Evolutionary conservation across 345 rosid species (phyloP).

Genomic region (Rhodamnia rubescens): DNA sequence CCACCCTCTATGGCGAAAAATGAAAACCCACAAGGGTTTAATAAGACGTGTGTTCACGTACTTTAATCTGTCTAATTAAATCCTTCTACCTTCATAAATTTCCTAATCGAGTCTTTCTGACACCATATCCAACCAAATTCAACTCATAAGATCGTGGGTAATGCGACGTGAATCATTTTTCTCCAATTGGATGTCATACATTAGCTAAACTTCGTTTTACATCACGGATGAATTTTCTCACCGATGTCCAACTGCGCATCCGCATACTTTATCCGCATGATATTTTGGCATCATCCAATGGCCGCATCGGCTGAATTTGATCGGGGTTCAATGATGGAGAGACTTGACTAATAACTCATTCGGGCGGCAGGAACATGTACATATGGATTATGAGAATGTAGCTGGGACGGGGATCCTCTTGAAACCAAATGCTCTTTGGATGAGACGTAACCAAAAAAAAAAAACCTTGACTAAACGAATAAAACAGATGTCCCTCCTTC

Average conservation of each 20-base stretch:
- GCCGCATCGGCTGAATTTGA: background rate
- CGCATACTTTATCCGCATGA: background rate
- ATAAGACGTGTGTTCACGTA: background rate
- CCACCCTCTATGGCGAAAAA: background rate
- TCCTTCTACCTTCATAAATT: too few species aligned
- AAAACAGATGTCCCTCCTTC: too few species aligned
- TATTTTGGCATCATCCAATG: too few species aligned
- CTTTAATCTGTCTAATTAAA: background rate
- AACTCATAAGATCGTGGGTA: background rate
- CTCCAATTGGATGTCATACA: background rate
- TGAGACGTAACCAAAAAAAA: too few species aligned
- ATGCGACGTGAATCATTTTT: background rate
- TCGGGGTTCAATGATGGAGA: background rate
- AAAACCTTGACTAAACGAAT: too few species aligned
- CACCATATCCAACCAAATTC: accelerated
- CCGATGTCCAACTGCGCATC: background rate
- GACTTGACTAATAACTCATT: background rate
- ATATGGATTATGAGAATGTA: too few species aligned
- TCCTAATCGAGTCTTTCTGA: background rate
- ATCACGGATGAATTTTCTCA: too few species aligned
- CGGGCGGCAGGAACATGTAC: too few species aligned
- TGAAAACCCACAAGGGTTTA: background rate
- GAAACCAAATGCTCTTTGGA: too few species aligned
- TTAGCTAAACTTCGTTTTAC: background rate
- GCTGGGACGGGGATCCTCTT: too few species aligned